Percentiles rank a stretch among this genome's conserved stretches.
Conservation (phyloP, 2,329 filamentous ascomycete species). For the Trichoderma guizhouense region DNA sequence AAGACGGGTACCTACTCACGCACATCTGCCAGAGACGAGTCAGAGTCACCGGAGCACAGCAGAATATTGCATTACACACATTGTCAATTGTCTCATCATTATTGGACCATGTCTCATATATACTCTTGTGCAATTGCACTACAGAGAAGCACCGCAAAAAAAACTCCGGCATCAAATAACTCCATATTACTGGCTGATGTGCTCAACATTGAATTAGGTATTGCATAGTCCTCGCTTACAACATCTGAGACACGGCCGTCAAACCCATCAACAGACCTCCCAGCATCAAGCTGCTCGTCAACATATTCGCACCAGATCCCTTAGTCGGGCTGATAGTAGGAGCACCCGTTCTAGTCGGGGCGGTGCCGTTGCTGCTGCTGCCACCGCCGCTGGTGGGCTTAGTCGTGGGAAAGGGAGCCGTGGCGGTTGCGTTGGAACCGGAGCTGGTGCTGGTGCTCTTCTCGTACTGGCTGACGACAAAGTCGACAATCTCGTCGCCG, state of each 20-base stretch:
- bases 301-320: not conserved
- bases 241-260: conserved; percentile 9
- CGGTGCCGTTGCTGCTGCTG: not conserved
- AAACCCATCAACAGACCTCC: not conserved
- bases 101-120: not conserved
- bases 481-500: conserved; percentile 33
- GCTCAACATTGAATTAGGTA: not conserved
- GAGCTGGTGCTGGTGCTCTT: conserved; percentile 9
- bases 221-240: not conserved
- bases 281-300: conserved; percentile 15
- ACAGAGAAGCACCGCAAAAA: not conserved
- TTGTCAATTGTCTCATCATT: not conserved
- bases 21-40: not conserved
- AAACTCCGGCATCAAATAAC: not conserved
- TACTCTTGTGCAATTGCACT: not conserved
- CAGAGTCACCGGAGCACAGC: not conserved
- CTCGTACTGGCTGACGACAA: conserved; percentile 35
- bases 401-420: not conserved
- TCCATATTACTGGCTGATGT: not conserved
- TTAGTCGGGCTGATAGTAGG: not conserved
- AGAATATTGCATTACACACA: not conserved
- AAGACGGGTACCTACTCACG: not conserved
- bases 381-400: not conserved
- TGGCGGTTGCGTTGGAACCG: conserved; percentile 6
- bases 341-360: not conserved